Conservation (phyloP, 1,284 basidiomycete species). For the Boletellus sp. region DNA sequence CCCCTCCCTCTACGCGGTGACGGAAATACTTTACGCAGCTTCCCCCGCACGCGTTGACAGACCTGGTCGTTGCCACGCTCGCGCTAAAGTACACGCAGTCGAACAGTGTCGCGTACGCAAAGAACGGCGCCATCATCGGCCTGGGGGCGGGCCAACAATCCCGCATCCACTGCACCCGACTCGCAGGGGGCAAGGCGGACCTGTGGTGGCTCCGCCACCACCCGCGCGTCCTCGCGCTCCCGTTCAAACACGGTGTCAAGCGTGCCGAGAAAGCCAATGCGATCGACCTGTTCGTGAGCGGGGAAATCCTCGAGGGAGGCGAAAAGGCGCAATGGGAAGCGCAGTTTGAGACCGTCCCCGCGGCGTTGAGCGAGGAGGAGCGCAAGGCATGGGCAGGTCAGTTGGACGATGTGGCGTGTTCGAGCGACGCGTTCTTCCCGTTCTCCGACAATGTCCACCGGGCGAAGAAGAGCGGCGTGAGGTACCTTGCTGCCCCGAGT, state of each 20-base stretch:
- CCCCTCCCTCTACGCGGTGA: background rate
- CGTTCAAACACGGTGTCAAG: slow-evolving; percentile 98
- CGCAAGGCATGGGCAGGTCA: slow-evolving; percentile 68
- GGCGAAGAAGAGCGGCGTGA: slow-evolving; percentile 86
- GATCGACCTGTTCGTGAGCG: slow-evolving; percentile 94
- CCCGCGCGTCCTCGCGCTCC: slow-evolving; percentile 84
- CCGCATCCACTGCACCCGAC: slow-evolving; percentile 97
- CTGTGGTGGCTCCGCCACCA: slow-evolving; percentile 99
- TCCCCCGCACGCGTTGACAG: slow-evolving; percentile 70
- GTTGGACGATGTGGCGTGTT: slow-evolving; percentile 85
- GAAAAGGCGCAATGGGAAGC: slow-evolving; percentile 93
- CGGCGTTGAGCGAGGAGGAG: slow-evolving; percentile 69
- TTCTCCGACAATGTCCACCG: slow-evolving; percentile 99
- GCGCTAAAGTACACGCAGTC: slow-evolving; percentile 99
- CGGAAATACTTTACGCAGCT: slow-evolving; percentile 44
- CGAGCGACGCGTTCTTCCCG: slow-evolving; percentile 98
- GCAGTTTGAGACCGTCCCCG: slow-evolving; percentile 77
- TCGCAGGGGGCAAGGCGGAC: slow-evolving; percentile 98
- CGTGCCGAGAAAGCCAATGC: slow-evolving; percentile 98
- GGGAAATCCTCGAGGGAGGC: slow-evolving; percentile 81
- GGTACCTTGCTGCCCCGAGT: slow-evolving; percentile 90
- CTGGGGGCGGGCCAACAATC: slow-evolving; percentile 98
- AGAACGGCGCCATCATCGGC: slow-evolving; percentile 90
- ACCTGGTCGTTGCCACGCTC: slow-evolving; percentile 92
- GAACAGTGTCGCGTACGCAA: slow-evolving; percentile 97